phyloP scores from a whole-genome alignment of 2,329 filamentous ascomycete genomes.

The Xylariaceae sp. region DNA sequence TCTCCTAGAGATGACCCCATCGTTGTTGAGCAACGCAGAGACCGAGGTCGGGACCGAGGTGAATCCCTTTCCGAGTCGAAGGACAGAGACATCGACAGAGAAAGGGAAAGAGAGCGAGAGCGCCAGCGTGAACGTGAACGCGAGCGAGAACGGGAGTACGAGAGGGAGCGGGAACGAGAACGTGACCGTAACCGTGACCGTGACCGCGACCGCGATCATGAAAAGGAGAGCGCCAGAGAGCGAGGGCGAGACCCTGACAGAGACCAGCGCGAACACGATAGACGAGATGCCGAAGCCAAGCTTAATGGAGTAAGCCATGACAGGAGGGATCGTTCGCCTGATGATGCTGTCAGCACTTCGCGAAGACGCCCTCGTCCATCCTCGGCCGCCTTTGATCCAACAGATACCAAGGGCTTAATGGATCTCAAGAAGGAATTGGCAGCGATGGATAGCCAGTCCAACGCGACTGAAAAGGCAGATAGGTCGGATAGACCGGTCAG shows the following conservation, averaged over 20 bases:
- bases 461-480: constrained; percentile 25
- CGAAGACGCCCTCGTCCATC: constrained; percentile 37
- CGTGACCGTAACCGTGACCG: constrained; percentile 16
- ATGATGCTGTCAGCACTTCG: constrained; percentile 39
- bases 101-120: constrained; percentile 15
- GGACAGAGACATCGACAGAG: constrained; percentile 22
- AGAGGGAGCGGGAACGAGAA: constrained; percentile 16
- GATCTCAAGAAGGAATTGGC: constrained; percentile 51
- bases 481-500: constrained; percentile 11
- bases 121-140: constrained; percentile 6
- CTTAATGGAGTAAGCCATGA: constrained; percentile 25
- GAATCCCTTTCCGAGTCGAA: constrained; percentile 20
- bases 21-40: constrained; percentile 26
- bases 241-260: constrained; percentile 18
- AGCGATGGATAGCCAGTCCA: constrained; percentile 37
- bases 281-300: constrained; percentile 39
- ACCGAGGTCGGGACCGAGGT: constrained; percentile 21
- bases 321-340: constrained; percentile 41
- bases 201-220: constrained; percentile 17
- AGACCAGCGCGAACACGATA: constrained; percentile 30
- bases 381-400: constrained; percentile 50
- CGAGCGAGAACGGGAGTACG: constrained; percentile 19
- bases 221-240: constrained; percentile 6
- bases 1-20: constrained; percentile 24
- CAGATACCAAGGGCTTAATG: constrained; percentile 48